Base-by-base conservation (phyloP, 164 flowering plant species). In the Stephania yunnanensis region DNA sequence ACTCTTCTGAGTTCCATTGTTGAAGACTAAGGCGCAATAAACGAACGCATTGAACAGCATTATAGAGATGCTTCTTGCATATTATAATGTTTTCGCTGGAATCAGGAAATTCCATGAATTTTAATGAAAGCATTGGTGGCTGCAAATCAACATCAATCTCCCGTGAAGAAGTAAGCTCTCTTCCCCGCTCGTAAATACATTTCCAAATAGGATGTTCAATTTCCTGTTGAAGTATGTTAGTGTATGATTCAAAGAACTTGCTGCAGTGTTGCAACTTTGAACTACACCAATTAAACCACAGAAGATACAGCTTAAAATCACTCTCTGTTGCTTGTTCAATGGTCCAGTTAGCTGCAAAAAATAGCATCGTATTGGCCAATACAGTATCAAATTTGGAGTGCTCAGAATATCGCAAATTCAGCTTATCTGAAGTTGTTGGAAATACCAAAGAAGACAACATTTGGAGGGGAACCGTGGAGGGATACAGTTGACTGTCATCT, bases 291-390 rank as follows among this genome's bases (percentile, higher is more conserved):
- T 80, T 77, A 78, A 96, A 84, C 89, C 91, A 89, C 29, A 71
- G 73, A 78, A 87, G 78, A 81, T 94, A 90, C 20, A 92, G 85
- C 17, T 77, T 44, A 55, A 87, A 75, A 82, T 94, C 97, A 78
- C 74, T 78, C 77, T 84, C 90, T 73, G 83, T 83, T 20, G 91
- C 99, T 79, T 92, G 98, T 79, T 94, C 97, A 64, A 92, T 77
- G 9, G 83, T 74, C 99, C 99, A 96, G 71, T 83, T 87, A 69
- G 91, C 94, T 78, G 97, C 97, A 89, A 86, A 89, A 4, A 82
- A 78, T 13, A 94, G 80, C 91, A 84, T 87, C 73, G 87, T 87
- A 31, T 82, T 75, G 20, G 76, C 76, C 74, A 83, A 70, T 30
- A 64, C 79, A 55, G 71, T 42, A 46, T 87, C 80, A 71, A 79